phyloP scores from a whole-genome alignment of 2,329 filamentous ascomycete genomes.

The Fonsecaea pedrosoi region DNA sequence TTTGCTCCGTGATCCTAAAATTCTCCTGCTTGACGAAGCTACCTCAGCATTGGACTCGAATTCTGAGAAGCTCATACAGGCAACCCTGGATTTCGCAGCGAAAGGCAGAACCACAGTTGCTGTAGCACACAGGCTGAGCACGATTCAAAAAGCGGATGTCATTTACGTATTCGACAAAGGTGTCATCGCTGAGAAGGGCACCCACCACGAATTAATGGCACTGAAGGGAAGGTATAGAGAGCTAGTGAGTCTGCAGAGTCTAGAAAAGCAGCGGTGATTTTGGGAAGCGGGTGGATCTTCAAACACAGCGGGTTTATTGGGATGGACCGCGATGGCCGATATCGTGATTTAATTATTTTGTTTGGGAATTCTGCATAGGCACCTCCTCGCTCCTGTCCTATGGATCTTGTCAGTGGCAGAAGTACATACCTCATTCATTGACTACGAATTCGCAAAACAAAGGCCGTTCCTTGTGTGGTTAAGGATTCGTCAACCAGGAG shows the following conservation, averaged over 20 bases:
- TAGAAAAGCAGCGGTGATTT: slow-evolving; percentile 62
- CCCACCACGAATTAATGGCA: slow-evolving; percentile 73
- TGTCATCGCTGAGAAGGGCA: slow-evolving; percentile 81
- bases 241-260: slow-evolving; percentile 78
- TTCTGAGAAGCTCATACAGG: slow-evolving; percentile 64
- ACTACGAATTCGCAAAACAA: neutral
- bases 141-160: slow-evolving; percentile 91
- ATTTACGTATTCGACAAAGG: slow-evolving; percentile 98
- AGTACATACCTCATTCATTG: neutral
- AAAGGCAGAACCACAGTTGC: slow-evolving; percentile 90
- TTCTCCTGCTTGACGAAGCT: slow-evolving; percentile 79
- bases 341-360: neutral
- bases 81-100: slow-evolving; percentile 78
- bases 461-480: too few relatives aligned
- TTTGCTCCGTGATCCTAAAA: slow-evolving; percentile 85
- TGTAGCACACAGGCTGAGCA: slow-evolving; percentile 88
- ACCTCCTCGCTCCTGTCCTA: slow-evolving; percentile 6
- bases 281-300: neutral
- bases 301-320: neutral
- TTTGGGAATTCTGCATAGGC: neutral
- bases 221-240: slow-evolving; percentile 72
- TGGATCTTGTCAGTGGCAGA: neutral
- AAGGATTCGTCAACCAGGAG: too few relatives aligned
- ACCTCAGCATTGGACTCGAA: slow-evolving; percentile 53
- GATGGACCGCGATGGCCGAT: slow-evolving; percentile 6